These are phyloP conservation scores for Penicillium bialowiezense DNA, from an alignment of 495 filamentous ascomycete genomes.

Conservation along the genomic window DNA sequence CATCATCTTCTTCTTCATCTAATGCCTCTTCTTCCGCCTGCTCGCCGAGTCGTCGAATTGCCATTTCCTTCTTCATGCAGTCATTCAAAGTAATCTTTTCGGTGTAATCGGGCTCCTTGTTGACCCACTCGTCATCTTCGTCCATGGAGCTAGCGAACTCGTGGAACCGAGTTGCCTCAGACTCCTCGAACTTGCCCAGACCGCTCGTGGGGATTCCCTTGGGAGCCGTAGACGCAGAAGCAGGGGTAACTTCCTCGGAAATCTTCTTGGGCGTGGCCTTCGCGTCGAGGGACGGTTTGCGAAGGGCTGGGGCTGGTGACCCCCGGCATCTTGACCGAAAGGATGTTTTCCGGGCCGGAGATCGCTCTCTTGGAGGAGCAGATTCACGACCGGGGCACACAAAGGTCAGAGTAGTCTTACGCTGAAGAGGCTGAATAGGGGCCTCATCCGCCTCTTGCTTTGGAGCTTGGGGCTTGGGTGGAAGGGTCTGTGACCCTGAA, in stretches of 20 bases:
- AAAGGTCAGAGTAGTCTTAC: constrained; percentile 57
- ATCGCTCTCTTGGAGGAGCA: constrained; percentile 28
- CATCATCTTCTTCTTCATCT: constrained; percentile 62
- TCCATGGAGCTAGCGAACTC: constrained; percentile 84
- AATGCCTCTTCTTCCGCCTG: constrained; percentile 87
- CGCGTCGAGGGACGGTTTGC: constrained; percentile 38
- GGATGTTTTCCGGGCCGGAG: constrained; percentile 24
- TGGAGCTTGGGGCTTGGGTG: constrained; percentile 4
- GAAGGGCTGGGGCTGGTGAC: constrained; percentile 48
- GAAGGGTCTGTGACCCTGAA: constrained; percentile 8
- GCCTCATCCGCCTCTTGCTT: constrained; percentile 14
- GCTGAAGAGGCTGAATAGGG: constrained; percentile 39
- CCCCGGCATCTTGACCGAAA: constrained; percentile 41
- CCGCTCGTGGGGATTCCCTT: constrained; percentile 39
- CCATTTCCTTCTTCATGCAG: constrained; percentile 85
- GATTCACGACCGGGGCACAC: constrained; percentile 53
- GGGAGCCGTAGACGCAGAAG: constrained; percentile 4
- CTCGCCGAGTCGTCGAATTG: constrained; percentile 80
- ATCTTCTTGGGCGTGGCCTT: constrained; percentile 7
- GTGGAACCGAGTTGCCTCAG: constrained; percentile 77
- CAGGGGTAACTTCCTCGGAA: constrained; percentile 3
- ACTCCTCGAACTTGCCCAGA: constrained; percentile 57
- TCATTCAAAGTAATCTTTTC: constrained; percentile 81
- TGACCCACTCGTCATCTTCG: constrained; percentile 84
- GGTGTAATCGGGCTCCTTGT: constrained; percentile 57